Evolutionary conservation across 805 yeast genomes (phyloP), one percentile per base, ranked within the genome.

Genomic region (Tetrapisispora namnaoensis): DNA sequence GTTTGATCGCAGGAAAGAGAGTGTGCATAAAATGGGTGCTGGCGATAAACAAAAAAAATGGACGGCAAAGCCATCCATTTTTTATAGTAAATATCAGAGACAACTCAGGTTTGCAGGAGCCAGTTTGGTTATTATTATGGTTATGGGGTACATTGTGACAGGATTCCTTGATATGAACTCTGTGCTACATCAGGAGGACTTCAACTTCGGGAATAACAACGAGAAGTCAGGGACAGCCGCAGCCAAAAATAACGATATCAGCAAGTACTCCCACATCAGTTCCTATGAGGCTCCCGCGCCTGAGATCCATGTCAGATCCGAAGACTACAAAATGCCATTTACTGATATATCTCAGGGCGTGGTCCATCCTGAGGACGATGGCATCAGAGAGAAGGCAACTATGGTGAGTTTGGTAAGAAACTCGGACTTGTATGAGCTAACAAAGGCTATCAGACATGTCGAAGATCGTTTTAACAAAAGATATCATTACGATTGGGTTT

Each of bases 401-500:
- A 73, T 86, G 56, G 76, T 83, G 55, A 79, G 87, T 2, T 69
- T 86, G 35, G 87, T 86, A 40, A 73, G 89, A 55, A 85, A 86
- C 61, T 60, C 68, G 11, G 93, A 86, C 50, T 65, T 85, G 3
- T 76, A 73, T 59, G 68, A 67, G 14, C 70, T 86, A 60, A 62
- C 81, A 6, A 73, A 74, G 40, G 75, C 91, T 4, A 77, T 86
- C 45, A 75, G 78, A 53, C 73, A 74, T 49, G 77, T 81, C 42
- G 86, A 85, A 59, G 80, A 76, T 54, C 66, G 90, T 37, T 85
- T 83, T 70, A 86, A 86, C 65, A 35, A 59, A 39, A 68, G 72
- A 47, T 82, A 65, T 60, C 75, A 79, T 55, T 85, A 86, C 59
- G 93, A 86, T 63, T 86, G 89, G 87, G 82, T 84, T 2, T 86